Evolutionary conservation across 225 moss, liverwort and hornwort species (phyloP).

Genomic region (Physcomitrellopsis africana): DNA sequence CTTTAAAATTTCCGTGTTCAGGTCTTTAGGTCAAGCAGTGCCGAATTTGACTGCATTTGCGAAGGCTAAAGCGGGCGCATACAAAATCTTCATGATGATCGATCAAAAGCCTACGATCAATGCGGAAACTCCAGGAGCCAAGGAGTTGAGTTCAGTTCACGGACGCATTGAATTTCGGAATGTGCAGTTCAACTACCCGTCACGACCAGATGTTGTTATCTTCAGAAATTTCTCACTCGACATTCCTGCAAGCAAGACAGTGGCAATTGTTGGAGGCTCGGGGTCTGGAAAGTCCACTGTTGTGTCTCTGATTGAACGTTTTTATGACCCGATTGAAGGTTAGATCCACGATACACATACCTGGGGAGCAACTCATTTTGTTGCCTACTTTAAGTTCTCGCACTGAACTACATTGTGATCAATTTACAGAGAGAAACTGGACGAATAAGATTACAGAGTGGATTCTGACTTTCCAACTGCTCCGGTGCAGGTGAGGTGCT

Average conservation of each 20-base stretch:
- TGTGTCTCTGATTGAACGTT: constrained; percentile 75
- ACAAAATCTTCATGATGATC: constrained; percentile 71
- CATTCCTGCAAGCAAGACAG: constrained; percentile 61
- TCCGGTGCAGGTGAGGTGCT: constrained; percentile 54
- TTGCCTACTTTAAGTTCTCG: no score
- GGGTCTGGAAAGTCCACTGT: constrained; percentile 77
- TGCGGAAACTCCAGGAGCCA: constrained; percentile 27
- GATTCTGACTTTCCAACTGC: not conserved
- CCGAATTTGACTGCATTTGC: constrained; percentile 66
- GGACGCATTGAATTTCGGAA: constrained; percentile 70
- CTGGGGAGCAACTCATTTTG: no score
- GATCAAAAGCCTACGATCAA: constrained; percentile 57
- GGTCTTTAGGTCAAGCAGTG: constrained; percentile 70
- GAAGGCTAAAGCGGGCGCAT: constrained; percentile 67
- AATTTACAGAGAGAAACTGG: no score
- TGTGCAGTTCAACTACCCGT: constrained; percentile 74
- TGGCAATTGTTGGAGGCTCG: constrained; percentile 76
- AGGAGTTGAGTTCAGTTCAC: constrained; percentile 49
- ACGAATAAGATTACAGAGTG: not conserved
- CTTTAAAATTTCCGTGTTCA: constrained; percentile 15
- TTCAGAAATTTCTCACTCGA: constrained; percentile 60
- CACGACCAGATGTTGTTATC: constrained; percentile 67
- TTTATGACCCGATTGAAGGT: constrained; percentile 65
- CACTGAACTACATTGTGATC: no score
- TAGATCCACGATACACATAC: not conserved